Base-by-base conservation (phyloP, 495 filamentous ascomycete genomes). In the Acidomyces sp. region DNA sequence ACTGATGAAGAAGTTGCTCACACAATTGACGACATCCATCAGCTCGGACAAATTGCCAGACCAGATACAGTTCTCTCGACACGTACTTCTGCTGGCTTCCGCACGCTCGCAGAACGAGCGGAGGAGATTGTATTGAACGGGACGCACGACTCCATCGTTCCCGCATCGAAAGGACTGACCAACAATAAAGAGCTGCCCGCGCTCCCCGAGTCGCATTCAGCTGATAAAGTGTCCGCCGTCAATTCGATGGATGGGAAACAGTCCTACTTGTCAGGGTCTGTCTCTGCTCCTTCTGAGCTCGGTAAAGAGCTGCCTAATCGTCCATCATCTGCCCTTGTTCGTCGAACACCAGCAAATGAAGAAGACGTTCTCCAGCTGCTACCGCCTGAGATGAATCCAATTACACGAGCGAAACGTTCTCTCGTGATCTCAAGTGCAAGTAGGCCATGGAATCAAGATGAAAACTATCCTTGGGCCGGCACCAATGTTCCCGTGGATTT, bases 401-500 rank as follows among this genome's bases (percentile, higher is more conserved):
- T 52, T 44, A 39, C 43, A 4, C 48, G 48, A 33, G 19, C 26
- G 30, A 47, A 52, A 31, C 43, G 48, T 7, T 39, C 48, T 4
- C 31, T 52, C 19, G 16, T 52, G 11, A 39, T 47, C 11, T 54
- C 46, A 4, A 38, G 30, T 23, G 40, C 37, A 30, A 54, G 43
- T 28, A 53, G 58, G 10, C 60, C 58, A 0, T 60, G 58, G 59
- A 63, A 62, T 38, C 37, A 48, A 18, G 59, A 59, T 29, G 52
- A 53, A 39, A 63, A 55, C 47, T 63, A 61, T 44, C 58, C 58
- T 16, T 63, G 58, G 58, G 39, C 52, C 24, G 41, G 49, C 18
- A 43, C 41, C 0, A 40, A 45, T 9, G 32, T 53, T 26, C 26
- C 44, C 4, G 51, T 61, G 13, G 59, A 62, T 26, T 55, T 63